Evolutionary conservation across 2,329 filamentous ascomycete genomes (phyloP), one percentile per base, ranked within the genome.

Genomic region (Colletotrichum trifolii): DNA sequence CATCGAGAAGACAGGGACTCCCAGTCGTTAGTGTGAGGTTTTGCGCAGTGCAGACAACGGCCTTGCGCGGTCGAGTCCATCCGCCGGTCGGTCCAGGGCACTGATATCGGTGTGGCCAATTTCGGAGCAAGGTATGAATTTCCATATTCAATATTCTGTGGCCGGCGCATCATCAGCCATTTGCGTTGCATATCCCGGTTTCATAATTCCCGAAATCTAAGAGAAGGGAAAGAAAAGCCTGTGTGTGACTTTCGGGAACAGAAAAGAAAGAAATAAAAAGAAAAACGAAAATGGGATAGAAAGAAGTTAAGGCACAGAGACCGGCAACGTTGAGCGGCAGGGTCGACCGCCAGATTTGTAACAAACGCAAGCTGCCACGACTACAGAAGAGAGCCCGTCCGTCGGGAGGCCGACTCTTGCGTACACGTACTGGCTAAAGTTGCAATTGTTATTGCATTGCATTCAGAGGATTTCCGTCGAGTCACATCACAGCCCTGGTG

Each of bases 1-100:
- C 58, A 63, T 62, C 53, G 50, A 57, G 49, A 56, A 58, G 63
- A 57, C 63, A 65, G 48, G 63, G 58, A 46, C 47, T 65, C 52
- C 58, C 42, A 35, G 52, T 57, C 62, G 36, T 40, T 45, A 57
- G 36, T 57, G 47, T 35, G 33, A 36, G 34, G 25, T 55, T 35
- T 15, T 43, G 11, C 61, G 45, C 35, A 15, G 46, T 17, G 17
- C 25, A 49, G 17, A 36, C 17, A 57, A 56, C 42, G 43, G 49
- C 42, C n/a, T 36, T 46, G 34, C 38, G 38, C 49, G 25, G 25
- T 48, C 49, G 35, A 40, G 53, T 47, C n/a, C 43, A 10, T 2
- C 33, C 39, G 47, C 45, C 47, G 13, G 33, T 34, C 48, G 15
- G 58, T 34, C 38, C 45, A 42, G 38, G 45, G 45, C 45, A 49